Evolutionary conservation across 2,329 filamentous ascomycete genomes (phyloP).

Genomic region (Penicillium italicum): DNA sequence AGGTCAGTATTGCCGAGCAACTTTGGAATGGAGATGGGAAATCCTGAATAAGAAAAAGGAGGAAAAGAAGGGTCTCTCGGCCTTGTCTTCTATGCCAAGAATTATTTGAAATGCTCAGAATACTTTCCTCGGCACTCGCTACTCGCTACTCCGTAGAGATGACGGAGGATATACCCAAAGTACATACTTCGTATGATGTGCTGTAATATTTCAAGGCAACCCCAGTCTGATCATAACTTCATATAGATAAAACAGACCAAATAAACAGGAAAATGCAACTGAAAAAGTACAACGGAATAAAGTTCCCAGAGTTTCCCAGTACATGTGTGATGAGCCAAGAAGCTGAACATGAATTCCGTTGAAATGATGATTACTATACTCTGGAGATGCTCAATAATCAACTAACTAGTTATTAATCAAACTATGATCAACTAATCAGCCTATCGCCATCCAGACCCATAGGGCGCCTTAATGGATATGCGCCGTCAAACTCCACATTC

Average conservation of each 20-base stretch:
- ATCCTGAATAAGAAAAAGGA: not conserved
- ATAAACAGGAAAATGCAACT: not conserved
- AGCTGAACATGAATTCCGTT: not conserved
- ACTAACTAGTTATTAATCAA: too few species aligned
- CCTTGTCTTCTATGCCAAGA: not conserved
- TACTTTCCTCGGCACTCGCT: not conserved
- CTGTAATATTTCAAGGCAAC: not conserved
- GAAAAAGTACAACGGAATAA: not conserved
- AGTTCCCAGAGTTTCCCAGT: not conserved
- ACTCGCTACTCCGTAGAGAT: not conserved
- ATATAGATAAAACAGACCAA: not conserved
- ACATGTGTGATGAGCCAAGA: not conserved
- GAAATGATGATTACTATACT: not conserved
- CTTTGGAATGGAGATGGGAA: not conserved
- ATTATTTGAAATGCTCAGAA: not conserved
- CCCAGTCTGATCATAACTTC: not conserved
- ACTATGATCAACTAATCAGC: not conserved
- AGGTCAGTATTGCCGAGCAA: not conserved
- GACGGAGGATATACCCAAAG: not conserved
- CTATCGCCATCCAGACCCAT: not conserved
- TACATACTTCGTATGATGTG: too few species aligned
- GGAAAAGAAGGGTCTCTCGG: not conserved
- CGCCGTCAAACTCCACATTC: constrained; percentile 8
- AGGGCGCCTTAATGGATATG: not conserved
- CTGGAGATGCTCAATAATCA: not conserved